phyloP scores from a whole-genome alignment of 2,329 filamentous ascomycete genomes.

The Aplosporella prunicola region DNA sequence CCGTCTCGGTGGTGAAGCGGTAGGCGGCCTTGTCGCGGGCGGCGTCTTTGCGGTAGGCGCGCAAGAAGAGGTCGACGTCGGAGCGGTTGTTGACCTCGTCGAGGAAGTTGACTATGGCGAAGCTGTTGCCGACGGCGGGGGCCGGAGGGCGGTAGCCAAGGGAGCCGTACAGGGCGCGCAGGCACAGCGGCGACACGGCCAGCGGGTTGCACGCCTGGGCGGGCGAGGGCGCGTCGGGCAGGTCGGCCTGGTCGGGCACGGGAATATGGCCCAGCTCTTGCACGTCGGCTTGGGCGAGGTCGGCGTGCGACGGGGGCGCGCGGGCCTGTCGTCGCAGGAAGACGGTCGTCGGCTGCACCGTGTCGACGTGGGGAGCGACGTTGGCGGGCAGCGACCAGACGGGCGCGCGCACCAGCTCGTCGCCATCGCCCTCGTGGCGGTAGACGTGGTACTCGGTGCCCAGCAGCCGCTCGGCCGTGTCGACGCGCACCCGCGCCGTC shows the following conservation, averaged over 20 bases:
- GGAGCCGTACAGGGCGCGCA: conserved; percentile 45
- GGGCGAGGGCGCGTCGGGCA: not conserved
- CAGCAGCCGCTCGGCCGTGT: conserved; percentile 39
- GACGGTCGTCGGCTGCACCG: conserved; percentile 44
- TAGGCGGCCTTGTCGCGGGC: conserved; percentile 36
- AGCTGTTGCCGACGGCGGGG: conserved; percentile 45
- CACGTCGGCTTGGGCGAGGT: conserved; percentile 1
- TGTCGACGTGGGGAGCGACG: conserved; percentile 33
- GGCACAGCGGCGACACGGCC: conserved; percentile 43
- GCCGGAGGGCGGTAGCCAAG: conserved; percentile 41
- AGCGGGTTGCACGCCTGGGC: conserved; percentile 15
- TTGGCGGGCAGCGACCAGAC: conserved; percentile 33
- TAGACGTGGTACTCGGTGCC: conserved; percentile 33
- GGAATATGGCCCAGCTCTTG: too few relatives aligned
- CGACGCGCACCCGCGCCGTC: conserved; percentile 40
- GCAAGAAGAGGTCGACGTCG: conserved; percentile 41
- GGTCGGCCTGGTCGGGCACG: not conserved
- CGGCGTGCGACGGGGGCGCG: conserved; percentile 1
- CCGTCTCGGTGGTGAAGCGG: conserved; percentile 33
- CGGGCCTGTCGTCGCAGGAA: conserved; percentile 27
- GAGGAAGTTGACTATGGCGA: conserved; percentile 44
- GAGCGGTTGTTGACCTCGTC: conserved; percentile 42
- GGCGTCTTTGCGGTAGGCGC: conserved; percentile 44
- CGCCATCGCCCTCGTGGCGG: conserved; percentile 28
- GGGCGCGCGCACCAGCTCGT: conserved; percentile 32